Evolutionary conservation across 371 early-diverging fungal species (phyloP).

Genomic region (Blakeslea trispora): DNA sequence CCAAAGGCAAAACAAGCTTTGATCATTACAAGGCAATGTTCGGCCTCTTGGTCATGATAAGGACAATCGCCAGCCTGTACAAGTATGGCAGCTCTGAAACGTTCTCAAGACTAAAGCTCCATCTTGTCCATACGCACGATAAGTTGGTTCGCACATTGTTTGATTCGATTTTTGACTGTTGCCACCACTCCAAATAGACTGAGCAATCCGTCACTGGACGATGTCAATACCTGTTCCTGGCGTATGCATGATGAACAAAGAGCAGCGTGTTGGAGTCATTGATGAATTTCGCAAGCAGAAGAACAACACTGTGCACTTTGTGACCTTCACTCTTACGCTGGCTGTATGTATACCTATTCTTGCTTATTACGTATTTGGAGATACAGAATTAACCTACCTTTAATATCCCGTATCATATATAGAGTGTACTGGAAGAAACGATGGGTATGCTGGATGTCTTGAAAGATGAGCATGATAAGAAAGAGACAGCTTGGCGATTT

Average conservation of each 20-base stretch:
- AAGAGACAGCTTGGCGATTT: too few relatives aligned
- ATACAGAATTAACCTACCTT: constrained; percentile 8
- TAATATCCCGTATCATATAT: constrained; percentile 16
- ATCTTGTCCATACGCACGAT: constrained; percentile 10
- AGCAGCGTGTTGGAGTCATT: constrained; percentile 12
- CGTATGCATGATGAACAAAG: too few relatives aligned
- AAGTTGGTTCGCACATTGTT: constrained; percentile 16
- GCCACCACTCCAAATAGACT: constrained; percentile 1
- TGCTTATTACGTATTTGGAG: constrained; percentile 10
- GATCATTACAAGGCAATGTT: constrained; percentile 27
- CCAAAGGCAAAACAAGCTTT: constrained; percentile 15
- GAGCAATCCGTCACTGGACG: neutral
- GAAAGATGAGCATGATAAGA: too few relatives aligned
- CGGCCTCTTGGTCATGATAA: constrained; percentile 14
- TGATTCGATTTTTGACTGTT: constrained; percentile 6
- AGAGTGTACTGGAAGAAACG: too few relatives aligned
- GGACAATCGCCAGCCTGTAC: constrained; percentile 7
- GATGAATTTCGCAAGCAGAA: constrained; percentile 6
- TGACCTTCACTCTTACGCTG: constrained; percentile 14
- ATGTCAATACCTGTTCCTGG: constrained; percentile 10
- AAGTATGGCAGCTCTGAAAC: constrained; percentile 19
- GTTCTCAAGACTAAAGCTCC: constrained; percentile 13
- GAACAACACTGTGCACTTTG: constrained; percentile 9
- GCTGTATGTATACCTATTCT: constrained; percentile 15
- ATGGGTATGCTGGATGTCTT: too few relatives aligned